Conservation (phyloP, 257 asterid genomes). For the Penstemon newberryi region DNA sequence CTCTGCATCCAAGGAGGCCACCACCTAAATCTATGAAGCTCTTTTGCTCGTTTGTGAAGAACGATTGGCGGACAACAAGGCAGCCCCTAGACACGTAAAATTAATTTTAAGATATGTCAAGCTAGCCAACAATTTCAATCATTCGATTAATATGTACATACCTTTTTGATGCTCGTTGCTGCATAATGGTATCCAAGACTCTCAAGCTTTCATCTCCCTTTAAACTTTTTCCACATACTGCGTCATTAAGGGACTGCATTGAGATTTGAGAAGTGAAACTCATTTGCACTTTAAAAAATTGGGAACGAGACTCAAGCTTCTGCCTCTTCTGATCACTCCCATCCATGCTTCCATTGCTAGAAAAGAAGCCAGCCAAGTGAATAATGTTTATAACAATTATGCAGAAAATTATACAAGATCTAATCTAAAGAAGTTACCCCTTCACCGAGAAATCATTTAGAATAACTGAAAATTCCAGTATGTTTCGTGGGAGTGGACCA, state of each 20-base stretch:
- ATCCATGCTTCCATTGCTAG: slow-evolving; percentile 8
- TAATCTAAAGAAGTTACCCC: slow-evolving; percentile 31
- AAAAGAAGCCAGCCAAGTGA: background rate
- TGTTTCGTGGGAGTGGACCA: slow-evolving; percentile 41
- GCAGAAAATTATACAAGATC: background rate
- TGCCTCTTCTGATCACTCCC: slow-evolving; percentile 49
- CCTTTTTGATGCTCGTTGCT: slow-evolving; percentile 43
- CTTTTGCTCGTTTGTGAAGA: slow-evolving; percentile 35
- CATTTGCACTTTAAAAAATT: slow-evolving; percentile 34
- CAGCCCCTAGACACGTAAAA: slow-evolving; percentile 39
- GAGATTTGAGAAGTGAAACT: slow-evolving; percentile 37
- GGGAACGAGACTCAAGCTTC: slow-evolving; percentile 27
- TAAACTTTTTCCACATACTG: slow-evolving; percentile 10
- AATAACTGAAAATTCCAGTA: slow-evolving; percentile 43
- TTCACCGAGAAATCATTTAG: slow-evolving; percentile 31
- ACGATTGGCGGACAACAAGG: slow-evolving; percentile 45
- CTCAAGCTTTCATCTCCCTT: slow-evolving; percentile 24
- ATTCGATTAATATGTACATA: slow-evolving; percentile 12
- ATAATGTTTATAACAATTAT: background rate
- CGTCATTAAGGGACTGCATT: slow-evolving; percentile 29
- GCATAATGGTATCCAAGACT: slow-evolving; percentile 44
- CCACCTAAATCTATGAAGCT: slow-evolving; percentile 44
- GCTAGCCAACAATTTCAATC: background rate
- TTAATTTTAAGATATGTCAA: background rate
- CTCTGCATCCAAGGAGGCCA: slow-evolving; percentile 52